These are phyloP conservation scores for Gelatoporia subvermispora DNA, from an alignment of 768 basidiomycete genomes.

Conservation along the genomic window DNA sequence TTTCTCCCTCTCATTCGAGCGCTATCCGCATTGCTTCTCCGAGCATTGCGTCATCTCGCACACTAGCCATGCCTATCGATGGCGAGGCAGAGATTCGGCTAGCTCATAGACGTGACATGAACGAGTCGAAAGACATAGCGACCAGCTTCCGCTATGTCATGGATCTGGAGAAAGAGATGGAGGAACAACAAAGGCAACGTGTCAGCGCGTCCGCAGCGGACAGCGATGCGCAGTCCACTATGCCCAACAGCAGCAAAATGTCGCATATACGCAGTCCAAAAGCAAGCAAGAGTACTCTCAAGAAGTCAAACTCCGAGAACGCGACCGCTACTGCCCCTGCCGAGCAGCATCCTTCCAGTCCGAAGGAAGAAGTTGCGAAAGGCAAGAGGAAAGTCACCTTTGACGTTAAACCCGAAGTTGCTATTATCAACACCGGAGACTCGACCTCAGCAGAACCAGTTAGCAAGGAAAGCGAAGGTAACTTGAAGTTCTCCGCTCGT, in stretches of 20 bases:
- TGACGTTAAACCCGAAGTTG: conserved; percentile 55
- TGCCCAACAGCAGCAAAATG: neutral
- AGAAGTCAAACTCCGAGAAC: conserved; percentile 14
- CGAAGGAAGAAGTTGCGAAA: conserved; percentile 28
- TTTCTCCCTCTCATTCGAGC: conserved; percentile 9
- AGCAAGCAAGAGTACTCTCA: conserved; percentile 20
- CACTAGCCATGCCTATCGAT: conserved; percentile 13
- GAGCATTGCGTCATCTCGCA: conserved; percentile 20
- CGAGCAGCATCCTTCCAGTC: neutral
- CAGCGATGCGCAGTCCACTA: neutral
- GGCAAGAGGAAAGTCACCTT: conserved; percentile 71
- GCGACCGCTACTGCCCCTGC: neutral
- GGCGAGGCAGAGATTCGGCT: conserved; percentile 23
- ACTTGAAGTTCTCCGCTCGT: conserved; percentile 7
- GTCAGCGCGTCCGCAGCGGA: conserved; percentile 1
- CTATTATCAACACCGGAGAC: conserved; percentile 38
- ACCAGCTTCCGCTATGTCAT: conserved; percentile 44
- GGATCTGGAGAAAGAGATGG: conserved; percentile 38
- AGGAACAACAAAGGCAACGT: conserved; percentile 12
- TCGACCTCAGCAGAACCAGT: conserved; percentile 22
- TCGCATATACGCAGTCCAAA: conserved; percentile 9
- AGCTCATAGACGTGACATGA: conserved; percentile 45
- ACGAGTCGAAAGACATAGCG: conserved; percentile 39
- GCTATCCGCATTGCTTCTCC: conserved; percentile 16
- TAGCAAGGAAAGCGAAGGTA: conserved; percentile 33